Percentiles rank a stretch among this genome's conserved stretches.
phyloP scores from a whole-genome alignment of 78 protist genomes.

The Polysphondylium violaceum region DNA sequence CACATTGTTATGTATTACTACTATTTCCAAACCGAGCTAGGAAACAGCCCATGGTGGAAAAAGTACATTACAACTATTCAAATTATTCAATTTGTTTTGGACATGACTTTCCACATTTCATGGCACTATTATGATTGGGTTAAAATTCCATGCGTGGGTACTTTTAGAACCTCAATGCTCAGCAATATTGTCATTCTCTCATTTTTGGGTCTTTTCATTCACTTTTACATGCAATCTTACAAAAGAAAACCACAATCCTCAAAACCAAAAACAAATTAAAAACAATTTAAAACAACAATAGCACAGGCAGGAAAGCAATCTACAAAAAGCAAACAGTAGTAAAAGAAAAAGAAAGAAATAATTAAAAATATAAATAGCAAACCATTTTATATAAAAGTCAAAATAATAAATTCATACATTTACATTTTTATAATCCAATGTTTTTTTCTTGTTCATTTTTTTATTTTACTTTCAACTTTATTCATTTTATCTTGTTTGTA shows the following conservation, averaged over 20 bases:
- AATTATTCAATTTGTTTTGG: conserved; percentile 75
- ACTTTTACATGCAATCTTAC: conserved; percentile 43
- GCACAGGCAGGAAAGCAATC: no score
- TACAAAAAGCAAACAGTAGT: no score
- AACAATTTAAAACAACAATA: no score
- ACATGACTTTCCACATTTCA: conserved; percentile 28
- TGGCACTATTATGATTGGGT: conserved; percentile 32
- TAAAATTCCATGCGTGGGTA: conserved; percentile 8
- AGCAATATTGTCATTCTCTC: conserved; percentile 46
- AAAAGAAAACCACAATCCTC: not conserved
- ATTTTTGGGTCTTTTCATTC: conserved; percentile 58
- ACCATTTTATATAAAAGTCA: no score
- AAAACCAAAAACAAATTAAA: conserved; percentile 25
- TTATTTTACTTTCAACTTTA: no score
- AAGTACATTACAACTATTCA: conserved; percentile 67
- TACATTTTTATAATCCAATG: no score
- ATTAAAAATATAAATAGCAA: no score
- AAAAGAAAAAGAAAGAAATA: no score
- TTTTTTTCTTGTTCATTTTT: not conserved
- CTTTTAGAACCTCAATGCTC: not conserved
- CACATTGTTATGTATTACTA: conserved; percentile 88
- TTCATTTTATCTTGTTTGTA: no score
- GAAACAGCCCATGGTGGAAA: conserved; percentile 85
- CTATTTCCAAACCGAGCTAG: conserved; percentile 33
- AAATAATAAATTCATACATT: no score